Conservation (phyloP, 805 yeast species). For the Alloascoidea hylecoeti region DNA sequence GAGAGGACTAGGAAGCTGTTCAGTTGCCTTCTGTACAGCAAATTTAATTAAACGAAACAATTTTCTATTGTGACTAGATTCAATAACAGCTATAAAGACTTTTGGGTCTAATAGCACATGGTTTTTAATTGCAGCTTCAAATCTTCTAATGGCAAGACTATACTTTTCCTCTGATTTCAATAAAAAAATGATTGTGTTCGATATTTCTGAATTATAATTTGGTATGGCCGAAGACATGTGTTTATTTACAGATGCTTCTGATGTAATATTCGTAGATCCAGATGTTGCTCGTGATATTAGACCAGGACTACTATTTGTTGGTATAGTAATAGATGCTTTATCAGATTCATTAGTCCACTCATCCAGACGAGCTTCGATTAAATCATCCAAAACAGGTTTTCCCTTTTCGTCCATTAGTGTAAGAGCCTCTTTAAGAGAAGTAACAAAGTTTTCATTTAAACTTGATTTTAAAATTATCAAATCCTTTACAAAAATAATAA, state of each 20-base stretch:
- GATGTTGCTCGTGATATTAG: neutral
- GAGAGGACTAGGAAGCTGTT: conserved; percentile 6
- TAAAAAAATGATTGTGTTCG: conserved; percentile 9
- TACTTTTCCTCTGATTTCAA: conserved; percentile 5
- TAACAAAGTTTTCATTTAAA: no score
- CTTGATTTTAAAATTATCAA: no score
- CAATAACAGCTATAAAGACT: conserved; percentile 9
- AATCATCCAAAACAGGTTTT: no score
- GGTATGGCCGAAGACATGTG: conserved; percentile 1
- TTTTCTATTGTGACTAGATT: conserved; percentile 6
- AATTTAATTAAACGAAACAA: conserved; percentile 3
- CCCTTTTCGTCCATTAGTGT: no score
- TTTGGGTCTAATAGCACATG: conserved; percentile 8
- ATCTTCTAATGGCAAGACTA: conserved; percentile 5
- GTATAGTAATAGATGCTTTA: neutral
- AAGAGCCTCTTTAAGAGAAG: no score
- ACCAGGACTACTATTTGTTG: conserved; percentile 1
- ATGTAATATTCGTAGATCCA: neutral
- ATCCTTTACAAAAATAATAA: no score
- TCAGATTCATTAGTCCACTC: no score
- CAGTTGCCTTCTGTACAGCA: conserved; percentile 7
- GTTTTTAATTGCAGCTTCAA: conserved; percentile 7
- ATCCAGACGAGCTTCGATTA: no score
- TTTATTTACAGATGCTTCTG: neutral
- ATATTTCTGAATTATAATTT: conserved; percentile 4